Evolutionary conservation across 2,329 filamentous ascomycete species (phyloP).

Genomic region (Sporothrix globosa): DNA sequence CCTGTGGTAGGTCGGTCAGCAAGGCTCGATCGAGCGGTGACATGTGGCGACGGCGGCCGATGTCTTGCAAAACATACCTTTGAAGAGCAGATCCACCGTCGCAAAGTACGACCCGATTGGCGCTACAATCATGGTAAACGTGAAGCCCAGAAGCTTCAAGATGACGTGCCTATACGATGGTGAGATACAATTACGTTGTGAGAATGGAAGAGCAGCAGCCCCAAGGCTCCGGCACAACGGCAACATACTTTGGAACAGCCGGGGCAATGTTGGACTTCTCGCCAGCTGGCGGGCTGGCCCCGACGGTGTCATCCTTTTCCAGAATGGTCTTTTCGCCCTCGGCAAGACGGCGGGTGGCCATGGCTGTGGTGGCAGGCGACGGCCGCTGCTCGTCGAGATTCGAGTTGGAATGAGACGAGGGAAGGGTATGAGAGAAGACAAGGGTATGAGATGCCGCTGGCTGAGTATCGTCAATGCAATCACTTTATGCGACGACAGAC

Average conservation of each 20-base stretch:
- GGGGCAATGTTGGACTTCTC: constrained; percentile 75
- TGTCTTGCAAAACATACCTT: constrained; percentile 58
- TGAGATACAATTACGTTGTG: neutral
- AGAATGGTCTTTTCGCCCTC: constrained; percentile 68
- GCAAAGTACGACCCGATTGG: constrained; percentile 90
- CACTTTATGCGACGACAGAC: neutral
- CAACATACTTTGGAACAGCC: constrained; percentile 68
- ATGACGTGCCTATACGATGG: constrained; percentile 72
- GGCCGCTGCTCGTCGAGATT: neutral
- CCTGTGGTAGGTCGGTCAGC: constrained; percentile 54
- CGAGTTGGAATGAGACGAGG: constrained; percentile 1
- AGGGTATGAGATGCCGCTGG: neutral
- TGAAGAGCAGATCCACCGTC: constrained; percentile 75
- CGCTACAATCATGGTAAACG: constrained; percentile 83
- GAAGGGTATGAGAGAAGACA: too few relatives aligned
- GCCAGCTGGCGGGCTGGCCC: constrained; percentile 47
- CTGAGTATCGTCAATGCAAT: neutral
- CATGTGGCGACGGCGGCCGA: too few relatives aligned
- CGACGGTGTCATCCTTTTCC: constrained; percentile 58
- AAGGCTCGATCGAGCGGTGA: neutral
- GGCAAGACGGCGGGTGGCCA: constrained; percentile 71
- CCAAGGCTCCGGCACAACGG: neutral
- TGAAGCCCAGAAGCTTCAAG: constrained; percentile 86
- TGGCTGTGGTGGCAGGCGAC: constrained; percentile 42
- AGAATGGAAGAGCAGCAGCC: neutral